These are phyloP conservation scores for Solanum pimpinellifolium DNA, from an alignment of 257 asterid genomes.

Conservation along the genomic window DNA sequence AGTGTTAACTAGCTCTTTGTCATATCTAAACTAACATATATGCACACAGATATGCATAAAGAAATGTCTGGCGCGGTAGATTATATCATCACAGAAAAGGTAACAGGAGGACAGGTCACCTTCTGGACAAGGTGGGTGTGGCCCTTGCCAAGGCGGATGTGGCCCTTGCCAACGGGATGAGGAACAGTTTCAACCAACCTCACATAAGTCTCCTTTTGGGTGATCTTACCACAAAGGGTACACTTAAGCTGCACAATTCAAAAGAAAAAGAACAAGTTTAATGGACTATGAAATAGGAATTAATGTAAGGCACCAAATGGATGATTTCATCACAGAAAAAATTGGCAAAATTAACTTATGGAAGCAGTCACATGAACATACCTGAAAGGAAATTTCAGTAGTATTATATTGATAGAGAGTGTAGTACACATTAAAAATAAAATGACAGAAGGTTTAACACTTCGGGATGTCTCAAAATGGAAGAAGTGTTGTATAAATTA, in stretches of 20 bases:
- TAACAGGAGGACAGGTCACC: constrained; percentile 15
- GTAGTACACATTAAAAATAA: background rate
- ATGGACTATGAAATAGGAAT: background rate
- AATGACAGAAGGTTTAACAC: background rate
- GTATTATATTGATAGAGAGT: background rate
- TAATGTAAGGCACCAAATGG: background rate
- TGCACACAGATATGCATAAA: background rate
- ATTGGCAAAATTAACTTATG: background rate
- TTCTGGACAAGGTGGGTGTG: constrained; percentile 54
- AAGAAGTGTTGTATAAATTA: background rate
- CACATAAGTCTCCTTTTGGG: constrained; percentile 56
- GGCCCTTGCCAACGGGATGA: constrained; percentile 47
- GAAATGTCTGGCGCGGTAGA: background rate
- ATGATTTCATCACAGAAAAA: background rate
- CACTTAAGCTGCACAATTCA: constrained; percentile 44
- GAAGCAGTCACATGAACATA: background rate
- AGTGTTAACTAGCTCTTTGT: background rate
- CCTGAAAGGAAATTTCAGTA: background rate
- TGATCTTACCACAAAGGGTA: constrained; percentile 63
- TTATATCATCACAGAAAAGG: background rate
- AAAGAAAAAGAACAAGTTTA: background rate
- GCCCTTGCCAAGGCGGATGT: constrained; percentile 27
- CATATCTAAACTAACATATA: background rate
- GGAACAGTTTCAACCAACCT: constrained; percentile 50
- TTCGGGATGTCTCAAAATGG: background rate